Evolutionary conservation across 306 rosid species (phyloP).

Genomic region (Prunus fruticosa): DNA sequence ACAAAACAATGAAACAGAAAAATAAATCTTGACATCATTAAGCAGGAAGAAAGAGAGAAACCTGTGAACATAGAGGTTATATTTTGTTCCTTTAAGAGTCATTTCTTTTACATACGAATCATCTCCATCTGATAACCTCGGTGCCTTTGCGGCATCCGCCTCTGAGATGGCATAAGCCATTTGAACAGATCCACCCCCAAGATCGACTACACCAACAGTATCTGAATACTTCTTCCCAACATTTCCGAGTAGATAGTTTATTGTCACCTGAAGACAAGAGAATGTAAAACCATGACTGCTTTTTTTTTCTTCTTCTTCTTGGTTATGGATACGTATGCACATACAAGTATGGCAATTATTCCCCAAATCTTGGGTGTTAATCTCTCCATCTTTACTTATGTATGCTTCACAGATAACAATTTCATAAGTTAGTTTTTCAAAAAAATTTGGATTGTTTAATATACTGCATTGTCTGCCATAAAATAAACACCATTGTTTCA

Average conservation of each 20-base stretch:
- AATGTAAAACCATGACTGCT: background rate
- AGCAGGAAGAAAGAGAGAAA: conserved; percentile 31
- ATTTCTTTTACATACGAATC: conserved; percentile 71
- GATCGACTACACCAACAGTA: conserved; percentile 97
- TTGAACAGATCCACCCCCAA: conserved; percentile 99
- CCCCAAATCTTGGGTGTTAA: background rate
- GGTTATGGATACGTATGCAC: background rate
- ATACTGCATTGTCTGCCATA: background rate
- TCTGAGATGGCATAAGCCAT: conserved; percentile 98
- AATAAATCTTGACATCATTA: conserved; percentile 14
- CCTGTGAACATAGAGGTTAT: conserved; percentile 97
- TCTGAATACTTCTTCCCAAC: conserved; percentile 74
- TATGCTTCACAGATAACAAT: background rate
- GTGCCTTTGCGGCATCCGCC: conserved; percentile 66
- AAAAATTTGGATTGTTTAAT: background rate
- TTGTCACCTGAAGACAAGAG: conserved; percentile 71
- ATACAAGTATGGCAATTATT: background rate
- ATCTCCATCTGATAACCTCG: conserved; percentile 52
- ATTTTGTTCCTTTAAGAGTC: conserved; percentile 75
- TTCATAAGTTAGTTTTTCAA: background rate
- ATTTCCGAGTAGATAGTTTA: conserved; percentile 85
- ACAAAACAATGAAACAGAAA: background rate
- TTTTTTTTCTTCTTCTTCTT: background rate
- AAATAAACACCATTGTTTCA: too few relatives aligned
- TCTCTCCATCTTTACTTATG: background rate